These are phyloP conservation scores for Vitis rupestris DNA, from an alignment of 164 flowering plant genomes.

Conservation along the genomic window DNA sequence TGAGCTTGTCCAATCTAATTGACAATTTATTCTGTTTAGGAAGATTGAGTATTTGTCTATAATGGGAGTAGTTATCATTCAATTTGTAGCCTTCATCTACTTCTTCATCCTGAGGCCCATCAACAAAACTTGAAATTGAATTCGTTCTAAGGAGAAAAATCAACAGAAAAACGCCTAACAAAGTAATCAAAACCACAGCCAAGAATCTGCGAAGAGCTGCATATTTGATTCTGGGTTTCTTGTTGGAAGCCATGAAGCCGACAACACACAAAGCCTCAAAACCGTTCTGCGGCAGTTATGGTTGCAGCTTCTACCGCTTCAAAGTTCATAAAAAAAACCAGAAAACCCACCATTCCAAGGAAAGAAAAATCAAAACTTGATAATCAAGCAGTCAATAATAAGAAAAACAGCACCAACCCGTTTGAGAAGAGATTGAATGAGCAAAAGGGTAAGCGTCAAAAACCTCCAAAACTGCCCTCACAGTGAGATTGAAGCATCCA, in stretches of 20 bases:
- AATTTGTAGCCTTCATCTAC: slow-evolving; percentile 3
- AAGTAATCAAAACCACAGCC: slow-evolving; percentile 38
- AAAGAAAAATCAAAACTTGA: neutral
- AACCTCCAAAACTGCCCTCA: slow-evolving; percentile 15
- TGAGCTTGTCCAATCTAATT: slow-evolving; percentile 43
- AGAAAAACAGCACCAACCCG: slow-evolving; percentile 11
- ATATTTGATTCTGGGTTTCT: slow-evolving; percentile 41
- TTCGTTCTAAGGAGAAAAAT: slow-evolving; percentile 34
- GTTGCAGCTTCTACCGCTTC: neutral
- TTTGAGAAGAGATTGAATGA: slow-evolving; percentile 5
- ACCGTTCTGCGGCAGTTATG: neutral
- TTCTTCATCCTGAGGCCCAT: slow-evolving; percentile 15
- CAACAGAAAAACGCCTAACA: slow-evolving; percentile 38
- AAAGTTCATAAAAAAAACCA: neutral
- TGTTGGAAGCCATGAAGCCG: slow-evolving; percentile 43
- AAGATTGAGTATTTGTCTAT: slow-evolving; percentile 21
- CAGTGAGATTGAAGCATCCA: slow-evolving; percentile 7
- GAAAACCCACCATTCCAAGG: slow-evolving; percentile 2
- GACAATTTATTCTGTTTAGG: slow-evolving; percentile 64
- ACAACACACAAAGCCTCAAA: slow-evolving; percentile 12
- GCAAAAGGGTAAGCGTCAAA: slow-evolving; percentile 15
- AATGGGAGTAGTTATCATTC: slow-evolving; percentile 1
- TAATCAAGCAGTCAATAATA: slow-evolving; percentile 1
- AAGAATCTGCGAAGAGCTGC: slow-evolving; percentile 45
- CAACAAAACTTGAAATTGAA: slow-evolving; percentile 19